Evolutionary conservation across 2,329 filamentous ascomycete genomes (phyloP).

Genomic region (Fusarium sp.): DNA sequence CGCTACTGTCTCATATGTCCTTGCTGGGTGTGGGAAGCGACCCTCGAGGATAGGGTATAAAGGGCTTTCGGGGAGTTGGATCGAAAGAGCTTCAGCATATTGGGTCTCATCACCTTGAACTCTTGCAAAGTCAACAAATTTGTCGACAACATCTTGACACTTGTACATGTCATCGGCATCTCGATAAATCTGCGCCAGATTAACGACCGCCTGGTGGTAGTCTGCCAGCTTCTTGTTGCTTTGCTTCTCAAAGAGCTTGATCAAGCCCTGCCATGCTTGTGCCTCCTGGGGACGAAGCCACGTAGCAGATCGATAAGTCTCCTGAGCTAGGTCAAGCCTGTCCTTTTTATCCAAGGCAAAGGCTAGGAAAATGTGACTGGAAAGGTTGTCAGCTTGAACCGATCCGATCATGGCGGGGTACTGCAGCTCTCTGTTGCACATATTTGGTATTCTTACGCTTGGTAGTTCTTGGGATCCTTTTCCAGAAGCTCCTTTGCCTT

Average conservation of each 20-base stretch:
- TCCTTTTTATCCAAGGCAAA: slow-evolving; percentile 83
- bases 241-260: slow-evolving; percentile 85
- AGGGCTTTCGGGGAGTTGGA: slow-evolving; percentile 81
- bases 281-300: slow-evolving; percentile 76
- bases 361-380: slow-evolving; percentile 83
- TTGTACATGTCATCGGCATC: slow-evolving; percentile 71
- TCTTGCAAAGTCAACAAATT: slow-evolving; percentile 79
- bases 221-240: slow-evolving; percentile 72
- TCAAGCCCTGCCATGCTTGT: slow-evolving; percentile 91
- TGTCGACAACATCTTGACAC: slow-evolving; percentile 76
- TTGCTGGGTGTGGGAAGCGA: slow-evolving; percentile 78
- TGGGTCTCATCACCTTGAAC: slow-evolving; percentile 76
- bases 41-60: slow-evolving; percentile 87
- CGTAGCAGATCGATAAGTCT: slow-evolving; percentile 77
- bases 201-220: slow-evolving; percentile 78
- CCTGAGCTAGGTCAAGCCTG: slow-evolving; percentile 76
- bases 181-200: slow-evolving; percentile 78
- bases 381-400: slow-evolving; percentile 18
- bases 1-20: slow-evolving; percentile 83
- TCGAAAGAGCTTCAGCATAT: slow-evolving; percentile 77
- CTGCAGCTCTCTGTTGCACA: neutral
- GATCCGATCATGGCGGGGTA: slow-evolving; percentile 16
- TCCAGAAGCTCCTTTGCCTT: slow-evolving; percentile 76
- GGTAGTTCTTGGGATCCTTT: slow-evolving; percentile 81
- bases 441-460: slow-evolving; percentile 67